phyloP scores from a whole-genome alignment of 2,329 filamentous ascomycete species.

The Drechslerella dactyloides region DNA sequence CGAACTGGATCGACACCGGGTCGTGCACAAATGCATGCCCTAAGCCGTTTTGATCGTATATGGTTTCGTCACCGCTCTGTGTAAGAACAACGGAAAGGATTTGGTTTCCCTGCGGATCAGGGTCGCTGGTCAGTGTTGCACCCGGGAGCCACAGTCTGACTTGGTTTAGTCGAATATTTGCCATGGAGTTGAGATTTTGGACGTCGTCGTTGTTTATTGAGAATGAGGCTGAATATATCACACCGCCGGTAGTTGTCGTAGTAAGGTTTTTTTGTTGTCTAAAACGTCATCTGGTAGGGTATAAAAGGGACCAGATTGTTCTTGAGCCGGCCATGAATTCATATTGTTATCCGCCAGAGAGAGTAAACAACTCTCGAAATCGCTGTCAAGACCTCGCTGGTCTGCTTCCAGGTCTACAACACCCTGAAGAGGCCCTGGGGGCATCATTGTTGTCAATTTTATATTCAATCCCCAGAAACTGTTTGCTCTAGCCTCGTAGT shows the following conservation, averaged over 20 bases:
- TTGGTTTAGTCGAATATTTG: not conserved
- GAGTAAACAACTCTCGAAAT: too few species aligned
- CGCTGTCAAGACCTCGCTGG: too few species aligned
- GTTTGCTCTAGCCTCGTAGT: too few species aligned
- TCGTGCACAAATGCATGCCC: not conserved
- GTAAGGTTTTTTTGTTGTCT: not conserved
- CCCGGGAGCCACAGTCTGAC: conserved; percentile 3
- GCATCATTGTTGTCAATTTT: too few species aligned
- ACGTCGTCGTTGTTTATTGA: not conserved
- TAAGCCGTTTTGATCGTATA: conserved; percentile 1
- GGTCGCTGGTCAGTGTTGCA: not conserved
- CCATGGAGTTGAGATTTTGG: conserved; percentile 4
- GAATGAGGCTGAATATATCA: conserved; percentile 10
- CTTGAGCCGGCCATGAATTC: conserved; percentile 2
- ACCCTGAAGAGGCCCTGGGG: too few species aligned
- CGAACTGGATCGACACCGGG: not conserved
- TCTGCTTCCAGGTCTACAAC: too few species aligned
- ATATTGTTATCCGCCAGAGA: not conserved
- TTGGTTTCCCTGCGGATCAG: conserved; percentile 6
- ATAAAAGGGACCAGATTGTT: not conserved
- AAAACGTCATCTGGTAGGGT: not conserved
- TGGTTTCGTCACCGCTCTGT: conserved; percentile 6
- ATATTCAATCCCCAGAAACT: too few species aligned
- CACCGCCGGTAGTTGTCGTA: not conserved
- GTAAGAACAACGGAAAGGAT: not conserved